Percentiles rank a stretch among this genome's conserved stretches.
Conservation (phyloP, 1,139 yeast species). For the Debaryomyces coudertii region DNA sequence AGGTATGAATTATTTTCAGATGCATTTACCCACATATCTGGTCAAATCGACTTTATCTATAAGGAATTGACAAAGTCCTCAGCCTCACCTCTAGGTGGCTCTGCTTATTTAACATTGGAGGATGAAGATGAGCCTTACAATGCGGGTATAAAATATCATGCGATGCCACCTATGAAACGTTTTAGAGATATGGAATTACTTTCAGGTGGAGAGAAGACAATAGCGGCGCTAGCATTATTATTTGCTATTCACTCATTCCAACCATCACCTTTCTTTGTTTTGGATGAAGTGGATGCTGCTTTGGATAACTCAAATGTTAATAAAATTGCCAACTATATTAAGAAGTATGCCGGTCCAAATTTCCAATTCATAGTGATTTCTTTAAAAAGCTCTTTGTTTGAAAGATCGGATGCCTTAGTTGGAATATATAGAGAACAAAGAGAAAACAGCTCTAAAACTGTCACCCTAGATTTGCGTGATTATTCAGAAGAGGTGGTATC, state of each 20-base stretch:
- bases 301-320: constrained; percentile 87
- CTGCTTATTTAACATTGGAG: constrained; percentile 85
- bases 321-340: constrained; percentile 81
- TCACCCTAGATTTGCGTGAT: constrained; percentile 72
- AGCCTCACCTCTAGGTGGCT: constrained; percentile 82
- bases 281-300: constrained; percentile 98
- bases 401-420: constrained; percentile 85
- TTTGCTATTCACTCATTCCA: constrained; percentile 90
- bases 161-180: constrained; percentile 95
- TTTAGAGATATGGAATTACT: constrained; percentile 91
- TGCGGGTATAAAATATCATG: constrained; percentile 85
- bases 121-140: constrained; percentile 89
- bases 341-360: constrained; percentile 71
- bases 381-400: constrained; percentile 83
- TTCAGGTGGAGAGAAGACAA: constrained; percentile 96
- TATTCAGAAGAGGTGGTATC: constrained; percentile 50
- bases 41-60: constrained; percentile 75
- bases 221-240: constrained; percentile 90
- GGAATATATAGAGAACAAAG: constrained; percentile 90
- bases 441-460: constrained; percentile 73
- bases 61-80: constrained; percentile 78
- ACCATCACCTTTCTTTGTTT: constrained; percentile 93
- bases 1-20: constrained; percentile 66
- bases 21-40: constrained; percentile 78
- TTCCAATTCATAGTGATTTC: constrained; percentile 95